Conservation (phyloP, 225 moss, liverwort and hornwort genomes). For the Rhytidiadelphus loreus region DNA sequence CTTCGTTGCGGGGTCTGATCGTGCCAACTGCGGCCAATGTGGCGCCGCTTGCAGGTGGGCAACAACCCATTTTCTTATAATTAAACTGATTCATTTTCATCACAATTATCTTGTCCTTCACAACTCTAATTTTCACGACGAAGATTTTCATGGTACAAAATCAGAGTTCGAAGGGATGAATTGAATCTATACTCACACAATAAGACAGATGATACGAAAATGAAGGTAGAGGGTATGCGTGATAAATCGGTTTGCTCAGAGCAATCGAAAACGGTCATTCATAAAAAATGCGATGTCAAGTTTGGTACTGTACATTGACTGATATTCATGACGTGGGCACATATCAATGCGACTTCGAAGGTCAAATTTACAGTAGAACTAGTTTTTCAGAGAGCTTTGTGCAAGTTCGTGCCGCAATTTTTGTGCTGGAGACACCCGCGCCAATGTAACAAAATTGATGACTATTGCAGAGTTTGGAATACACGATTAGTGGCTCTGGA, state of each 20-base stretch:
- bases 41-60: neutral
- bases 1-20: neutral
- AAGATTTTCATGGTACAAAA: neutral
- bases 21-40: neutral
- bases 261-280: neutral
- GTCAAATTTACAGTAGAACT: neutral
- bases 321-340: neutral
- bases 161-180: neutral
- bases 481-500: neutral
- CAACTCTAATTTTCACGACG: neutral
- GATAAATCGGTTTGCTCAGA: neutral
- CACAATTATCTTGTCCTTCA: neutral
- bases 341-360: neutral
- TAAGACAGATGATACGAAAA: neutral
- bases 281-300: neutral
- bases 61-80: neutral
- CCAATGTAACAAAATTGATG: neutral
- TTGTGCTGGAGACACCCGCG: neutral
- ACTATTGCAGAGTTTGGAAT: neutral
- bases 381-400: neutral
- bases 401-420: neutral
- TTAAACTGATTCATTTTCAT: neutral
- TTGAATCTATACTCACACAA: neutral
- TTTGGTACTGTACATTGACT: neutral
- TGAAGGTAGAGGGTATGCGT: neutral